These are phyloP conservation scores for Marchantia paleacea DNA, from an alignment of 225 moss, liverwort and hornwort genomes.

Conservation along the genomic window DNA sequence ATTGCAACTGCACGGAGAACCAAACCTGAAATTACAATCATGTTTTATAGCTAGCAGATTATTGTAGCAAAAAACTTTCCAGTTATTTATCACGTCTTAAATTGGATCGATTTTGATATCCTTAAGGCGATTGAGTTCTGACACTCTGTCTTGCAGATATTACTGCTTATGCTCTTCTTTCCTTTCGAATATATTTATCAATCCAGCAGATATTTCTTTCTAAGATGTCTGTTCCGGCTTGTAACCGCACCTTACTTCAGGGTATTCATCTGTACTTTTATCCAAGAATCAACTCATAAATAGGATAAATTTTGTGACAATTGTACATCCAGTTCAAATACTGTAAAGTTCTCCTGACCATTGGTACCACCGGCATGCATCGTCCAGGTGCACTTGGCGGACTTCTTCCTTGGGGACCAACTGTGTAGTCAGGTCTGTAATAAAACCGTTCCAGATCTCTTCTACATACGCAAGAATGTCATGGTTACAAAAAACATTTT, in stretches of 20 bases:
- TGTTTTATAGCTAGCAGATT: too few species aligned
- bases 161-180: slow-evolving; percentile 40
- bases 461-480: too few species aligned
- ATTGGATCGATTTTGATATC: too few species aligned
- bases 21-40: background rate
- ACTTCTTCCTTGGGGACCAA: slow-evolving; percentile 88
- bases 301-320: background rate
- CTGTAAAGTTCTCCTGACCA: background rate
- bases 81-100: too few species aligned
- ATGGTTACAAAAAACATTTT: too few species aligned
- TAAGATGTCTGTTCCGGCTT: slow-evolving; percentile 32
- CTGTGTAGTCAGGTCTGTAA: slow-evolving; percentile 66
- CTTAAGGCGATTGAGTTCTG: too few species aligned
- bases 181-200: slow-evolving; percentile 44
- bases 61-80: too few species aligned
- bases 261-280: slow-evolving; percentile 27
- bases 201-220: slow-evolving; percentile 43
- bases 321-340: background rate
- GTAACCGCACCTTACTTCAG: slow-evolving; percentile 40
- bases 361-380: too few species aligned
- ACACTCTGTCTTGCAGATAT: slow-evolving; percentile 36
- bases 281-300: too few species aligned
- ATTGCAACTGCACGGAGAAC: too few species aligned
- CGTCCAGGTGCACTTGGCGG: slow-evolving; percentile 63
- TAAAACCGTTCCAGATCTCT: too few species aligned